A percentile compares a stretch with the other conserved stretches of the same genome.
Evolutionary conservation across 768 basidiomycete species (phyloP).

Genomic region (Nidularia pulvinata): DNA sequence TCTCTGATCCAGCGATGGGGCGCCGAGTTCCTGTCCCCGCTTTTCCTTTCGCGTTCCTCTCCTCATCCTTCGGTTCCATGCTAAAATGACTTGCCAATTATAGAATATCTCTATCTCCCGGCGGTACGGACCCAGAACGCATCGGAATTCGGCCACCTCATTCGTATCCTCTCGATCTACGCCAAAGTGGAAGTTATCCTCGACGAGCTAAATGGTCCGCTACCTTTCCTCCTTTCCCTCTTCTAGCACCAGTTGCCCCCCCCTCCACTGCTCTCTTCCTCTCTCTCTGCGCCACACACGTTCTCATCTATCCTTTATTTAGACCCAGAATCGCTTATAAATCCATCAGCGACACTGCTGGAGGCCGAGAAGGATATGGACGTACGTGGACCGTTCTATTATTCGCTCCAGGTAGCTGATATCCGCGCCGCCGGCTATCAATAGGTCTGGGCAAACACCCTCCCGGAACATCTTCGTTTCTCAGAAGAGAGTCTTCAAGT

Average conservation of each 20-base stretch:
- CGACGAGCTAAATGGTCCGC: constrained; percentile 48
- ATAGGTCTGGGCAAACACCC: constrained; percentile 63
- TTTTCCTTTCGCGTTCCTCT: constrained; percentile 1
- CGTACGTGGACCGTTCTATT: constrained; percentile 21
- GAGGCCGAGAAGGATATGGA: constrained; percentile 45
- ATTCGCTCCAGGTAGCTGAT: neutral
- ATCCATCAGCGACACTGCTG: constrained; percentile 27
- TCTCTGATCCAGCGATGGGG: neutral
- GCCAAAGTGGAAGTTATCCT: constrained; percentile 57
- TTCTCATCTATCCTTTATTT: constrained; percentile 9
- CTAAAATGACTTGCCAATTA: constrained; percentile 9
- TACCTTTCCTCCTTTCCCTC: too few relatives aligned
- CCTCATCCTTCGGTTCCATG: neutral
- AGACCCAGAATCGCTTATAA: constrained; percentile 33
- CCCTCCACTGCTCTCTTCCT: neutral
- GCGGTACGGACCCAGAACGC: constrained; percentile 59
- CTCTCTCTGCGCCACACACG: neutral
- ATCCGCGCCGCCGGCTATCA: neutral
- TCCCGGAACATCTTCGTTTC: constrained; percentile 75
- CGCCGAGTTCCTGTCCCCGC: neutral
- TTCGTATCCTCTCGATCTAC: constrained; percentile 68
- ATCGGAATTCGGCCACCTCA: constrained; percentile 77
- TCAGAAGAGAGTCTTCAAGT: constrained; percentile 67
- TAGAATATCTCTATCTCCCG: constrained; percentile 71
- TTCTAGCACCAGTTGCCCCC: too few relatives aligned